These are phyloP conservation scores for Aspergillus arachidicola DNA, from an alignment of 2,329 filamentous ascomycete species.

Conservation along the genomic window DNA sequence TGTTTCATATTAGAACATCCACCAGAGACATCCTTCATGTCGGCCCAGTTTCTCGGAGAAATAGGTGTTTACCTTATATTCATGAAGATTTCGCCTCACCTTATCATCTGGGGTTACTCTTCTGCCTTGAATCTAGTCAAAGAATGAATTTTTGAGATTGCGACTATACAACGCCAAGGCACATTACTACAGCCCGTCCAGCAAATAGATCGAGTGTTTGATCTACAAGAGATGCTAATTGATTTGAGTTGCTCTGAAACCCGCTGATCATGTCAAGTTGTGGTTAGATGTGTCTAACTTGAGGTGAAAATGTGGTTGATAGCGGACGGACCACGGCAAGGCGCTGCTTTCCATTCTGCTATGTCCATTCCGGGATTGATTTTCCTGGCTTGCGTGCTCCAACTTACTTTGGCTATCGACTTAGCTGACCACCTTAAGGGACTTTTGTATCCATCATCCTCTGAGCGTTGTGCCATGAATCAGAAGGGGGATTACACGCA, in stretches of 20 bases:
- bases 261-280: not conserved
- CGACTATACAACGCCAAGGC: not conserved
- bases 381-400: not conserved
- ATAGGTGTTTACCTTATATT: not conserved
- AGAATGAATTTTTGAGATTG: not conserved
- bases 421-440: not conserved
- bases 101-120: not conserved
- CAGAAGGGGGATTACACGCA: not conserved
- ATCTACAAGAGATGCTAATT: not conserved
- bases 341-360: not conserved
- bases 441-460: not conserved
- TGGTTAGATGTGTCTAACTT: slow-evolving; percentile 2
- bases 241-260: not conserved
- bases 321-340: not conserved
- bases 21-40: not conserved
- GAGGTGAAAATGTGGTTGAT: not conserved
- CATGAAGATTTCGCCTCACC: not conserved
- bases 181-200: not conserved
- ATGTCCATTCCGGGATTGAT: not conserved
- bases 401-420: not conserved
- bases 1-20: not conserved
- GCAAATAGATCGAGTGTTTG: not conserved
- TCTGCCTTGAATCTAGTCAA: not conserved
- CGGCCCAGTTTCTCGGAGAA: not conserved
- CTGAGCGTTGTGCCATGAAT: not conserved